phyloP scores from a whole-genome alignment of 192 early-diverging fungal species.

The Paraglomus brasilianum region DNA sequence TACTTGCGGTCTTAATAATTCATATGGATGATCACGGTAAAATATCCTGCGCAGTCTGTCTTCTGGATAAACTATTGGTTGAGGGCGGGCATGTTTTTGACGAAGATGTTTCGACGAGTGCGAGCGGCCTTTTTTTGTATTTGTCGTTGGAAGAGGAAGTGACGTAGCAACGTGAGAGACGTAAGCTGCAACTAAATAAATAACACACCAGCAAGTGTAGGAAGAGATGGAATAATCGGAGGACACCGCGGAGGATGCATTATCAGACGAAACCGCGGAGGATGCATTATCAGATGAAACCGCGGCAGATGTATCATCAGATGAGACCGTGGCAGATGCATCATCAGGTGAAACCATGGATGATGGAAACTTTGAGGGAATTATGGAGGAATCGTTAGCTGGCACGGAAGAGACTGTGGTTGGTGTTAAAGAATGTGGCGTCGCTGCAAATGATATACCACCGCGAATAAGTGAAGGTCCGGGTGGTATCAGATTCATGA shows the following conservation, averaged over 20 bases:
- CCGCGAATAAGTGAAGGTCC: constrained; percentile 55
- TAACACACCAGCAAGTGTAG: too few relatives aligned
- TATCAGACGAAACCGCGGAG: constrained; percentile 14
- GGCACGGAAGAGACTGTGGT: not conserved
- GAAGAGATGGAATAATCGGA: too few relatives aligned
- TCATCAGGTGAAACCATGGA: constrained; percentile 13
- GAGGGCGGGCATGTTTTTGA: constrained; percentile 60
- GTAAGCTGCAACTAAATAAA: too few relatives aligned
- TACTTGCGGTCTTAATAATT: constrained; percentile 68
- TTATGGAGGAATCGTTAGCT: not conserved
- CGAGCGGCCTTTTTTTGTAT: constrained; percentile 9
- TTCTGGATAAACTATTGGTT: constrained; percentile 83
- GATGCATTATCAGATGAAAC: constrained; percentile 4
- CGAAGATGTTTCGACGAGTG: constrained; percentile 53
- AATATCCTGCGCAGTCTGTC: constrained; percentile 83
- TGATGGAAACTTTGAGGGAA: not conserved
- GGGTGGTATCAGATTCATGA: constrained; percentile 48
- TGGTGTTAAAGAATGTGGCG: not conserved
- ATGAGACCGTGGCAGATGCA: not conserved
- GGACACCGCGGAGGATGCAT: not conserved
- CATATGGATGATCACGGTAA: constrained; percentile 92
- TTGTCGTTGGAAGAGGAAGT: not conserved
- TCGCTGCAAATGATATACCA: not conserved
- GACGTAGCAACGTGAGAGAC: too few relatives aligned
- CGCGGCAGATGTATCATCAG: constrained; percentile 31